Evolutionary conservation across 2,329 filamentous ascomycete genomes (phyloP), one percentile per base, ranked within the genome.

Genomic region (Penicillium thymicola): DNA sequence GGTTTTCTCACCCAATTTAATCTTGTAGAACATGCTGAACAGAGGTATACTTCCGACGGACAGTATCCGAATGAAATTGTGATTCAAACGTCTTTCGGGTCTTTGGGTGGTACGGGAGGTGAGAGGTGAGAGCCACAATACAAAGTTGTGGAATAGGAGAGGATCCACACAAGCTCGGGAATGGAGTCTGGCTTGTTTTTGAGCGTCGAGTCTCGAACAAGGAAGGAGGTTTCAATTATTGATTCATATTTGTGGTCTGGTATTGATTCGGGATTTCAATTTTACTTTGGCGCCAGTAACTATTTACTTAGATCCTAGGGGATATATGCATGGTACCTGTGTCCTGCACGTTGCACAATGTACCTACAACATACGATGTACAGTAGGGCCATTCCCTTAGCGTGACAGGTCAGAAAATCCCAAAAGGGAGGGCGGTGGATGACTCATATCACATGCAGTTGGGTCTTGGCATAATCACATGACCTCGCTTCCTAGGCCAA

Each of bases 141-240:
- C 54, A 52, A 55, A 55, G 48, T 55, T 52, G 54, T 57, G 43
- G 50, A 61, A 63, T 60, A 62, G 59, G 57, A 49, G 54, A 52
- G 58, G 59, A 46, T 61, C 63, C 63, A 65, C 63, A 63, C 45
- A 58, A 65, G 63, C 62, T 65, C 55, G 55, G 40, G 23, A 43
- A 58, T 53, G 57, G 57, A 60, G 53, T 51, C 56, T 51, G 55
- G 52, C 57, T 42, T 34, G 21, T 23, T 47, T 43, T 57, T 53
- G 40, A 40, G 47, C 21, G 44, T 41, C 42, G 30, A 55, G 21
- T 49, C 23, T 40, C 47, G 34, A 55, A 54, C 54, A 58, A 59
- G 58, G 55, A 58, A 59, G 58, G 55, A 61, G 56, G 47, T 40
- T 51, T 28, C 60, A 62, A 64, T 63, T 52, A 65, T 65, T 64